Conservation (phyloP, 2,329 filamentous ascomycete species). For the Penicillium sp. region DNA sequence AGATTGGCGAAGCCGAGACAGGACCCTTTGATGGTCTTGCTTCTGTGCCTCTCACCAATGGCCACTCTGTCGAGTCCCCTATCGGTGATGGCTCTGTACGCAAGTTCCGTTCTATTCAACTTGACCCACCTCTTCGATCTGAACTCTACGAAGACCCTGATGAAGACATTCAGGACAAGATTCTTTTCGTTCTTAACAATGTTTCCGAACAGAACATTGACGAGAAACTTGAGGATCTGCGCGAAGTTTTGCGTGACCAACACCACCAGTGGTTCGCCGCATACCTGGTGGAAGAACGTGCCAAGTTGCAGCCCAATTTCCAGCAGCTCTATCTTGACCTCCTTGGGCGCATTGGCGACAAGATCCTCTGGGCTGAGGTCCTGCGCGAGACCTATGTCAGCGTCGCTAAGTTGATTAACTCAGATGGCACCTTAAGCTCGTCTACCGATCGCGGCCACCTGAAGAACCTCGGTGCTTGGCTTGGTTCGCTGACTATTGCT, state of each 20-base stretch:
- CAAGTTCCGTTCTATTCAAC: slow-evolving; percentile 74
- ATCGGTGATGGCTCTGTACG: slow-evolving; percentile 60
- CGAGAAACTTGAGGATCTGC: slow-evolving; percentile 77
- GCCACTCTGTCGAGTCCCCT: slow-evolving; percentile 62
- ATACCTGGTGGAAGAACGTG: slow-evolving; percentile 91
- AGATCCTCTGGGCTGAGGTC: slow-evolving; percentile 79
- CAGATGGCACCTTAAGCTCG: slow-evolving; percentile 80
- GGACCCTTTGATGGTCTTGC: slow-evolving; percentile 37
- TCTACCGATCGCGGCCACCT: slow-evolving; percentile 80
- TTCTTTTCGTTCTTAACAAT: slow-evolving; percentile 95
- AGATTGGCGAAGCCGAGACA: slow-evolving; percentile 54
- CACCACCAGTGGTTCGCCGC: slow-evolving; percentile 96
- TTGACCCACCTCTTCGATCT: slow-evolving; percentile 64
- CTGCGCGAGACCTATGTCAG: slow-evolving; percentile 88
- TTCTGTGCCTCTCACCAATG: slow-evolving; percentile 60
- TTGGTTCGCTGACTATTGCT: slow-evolving; percentile 87
- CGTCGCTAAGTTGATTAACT: slow-evolving; percentile 81
- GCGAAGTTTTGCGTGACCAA: slow-evolving; percentile 70
- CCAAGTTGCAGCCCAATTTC: slow-evolving; percentile 96
- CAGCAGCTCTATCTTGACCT: slow-evolving; percentile 90
- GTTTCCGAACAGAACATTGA: slow-evolving; percentile 86
- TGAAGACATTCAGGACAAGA: slow-evolving; percentile 83
- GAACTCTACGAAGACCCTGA: slow-evolving; percentile 75
- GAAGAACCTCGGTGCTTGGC: slow-evolving; percentile 91
- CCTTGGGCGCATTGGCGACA: slow-evolving; percentile 76